Percentiles rank a stretch among this genome's conserved stretches.
Conservation (phyloP, 768 basidiomycete species). For the Suillus brevipes region DNA sequence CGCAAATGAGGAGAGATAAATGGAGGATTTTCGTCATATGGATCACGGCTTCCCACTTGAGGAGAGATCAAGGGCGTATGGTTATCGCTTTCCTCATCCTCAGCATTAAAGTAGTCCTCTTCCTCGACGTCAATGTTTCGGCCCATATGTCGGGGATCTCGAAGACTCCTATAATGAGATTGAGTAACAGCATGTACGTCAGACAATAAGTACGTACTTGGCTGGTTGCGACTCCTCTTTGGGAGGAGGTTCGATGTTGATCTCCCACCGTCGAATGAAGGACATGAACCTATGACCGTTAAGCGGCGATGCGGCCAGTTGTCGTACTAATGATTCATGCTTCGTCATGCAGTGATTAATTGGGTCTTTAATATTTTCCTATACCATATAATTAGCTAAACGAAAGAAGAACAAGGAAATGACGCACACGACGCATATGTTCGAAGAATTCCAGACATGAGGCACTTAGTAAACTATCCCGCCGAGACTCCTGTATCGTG, state of each 20-base stretch:
- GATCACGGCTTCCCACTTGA: slow-evolving; percentile 24
- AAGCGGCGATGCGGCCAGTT: slow-evolving; percentile 58
- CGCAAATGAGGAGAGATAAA: slow-evolving; percentile 30
- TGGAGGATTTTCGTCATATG: slow-evolving; percentile 40
- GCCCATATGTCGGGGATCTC: slow-evolving; percentile 42
- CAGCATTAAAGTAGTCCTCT: slow-evolving; percentile 91
- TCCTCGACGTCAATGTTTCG: slow-evolving; percentile 72
- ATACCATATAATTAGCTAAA: slow-evolving; percentile 13
- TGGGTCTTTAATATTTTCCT: slow-evolving; percentile 88
- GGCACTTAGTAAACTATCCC: slow-evolving; percentile 92
- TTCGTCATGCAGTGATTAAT: slow-evolving; percentile 82
- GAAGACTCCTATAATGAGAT: slow-evolving; percentile 35
- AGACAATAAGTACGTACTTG: slow-evolving; percentile 41
- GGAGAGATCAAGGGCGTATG: slow-evolving; percentile 32
- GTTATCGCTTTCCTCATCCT: slow-evolving; percentile 73
- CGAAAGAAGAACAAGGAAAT: slow-evolving; percentile 2
- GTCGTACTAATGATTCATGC: slow-evolving; percentile 65
- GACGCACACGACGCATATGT: slow-evolving; percentile 76
- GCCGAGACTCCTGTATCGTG: slow-evolving; percentile 75
- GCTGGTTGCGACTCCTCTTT: slow-evolving; percentile 49
- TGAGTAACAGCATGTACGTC: slow-evolving; percentile 10
- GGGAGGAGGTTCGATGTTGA: slow-evolving; percentile 82
- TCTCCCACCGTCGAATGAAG: slow-evolving; percentile 84
- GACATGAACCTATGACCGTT: slow-evolving; percentile 67
- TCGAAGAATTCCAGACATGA: slow-evolving; percentile 98